Evolutionary conservation across 2,329 filamentous ascomycete genomes (phyloP), one percentile per base, ranked within the genome.

Genomic region (Moelleriella libera): DNA sequence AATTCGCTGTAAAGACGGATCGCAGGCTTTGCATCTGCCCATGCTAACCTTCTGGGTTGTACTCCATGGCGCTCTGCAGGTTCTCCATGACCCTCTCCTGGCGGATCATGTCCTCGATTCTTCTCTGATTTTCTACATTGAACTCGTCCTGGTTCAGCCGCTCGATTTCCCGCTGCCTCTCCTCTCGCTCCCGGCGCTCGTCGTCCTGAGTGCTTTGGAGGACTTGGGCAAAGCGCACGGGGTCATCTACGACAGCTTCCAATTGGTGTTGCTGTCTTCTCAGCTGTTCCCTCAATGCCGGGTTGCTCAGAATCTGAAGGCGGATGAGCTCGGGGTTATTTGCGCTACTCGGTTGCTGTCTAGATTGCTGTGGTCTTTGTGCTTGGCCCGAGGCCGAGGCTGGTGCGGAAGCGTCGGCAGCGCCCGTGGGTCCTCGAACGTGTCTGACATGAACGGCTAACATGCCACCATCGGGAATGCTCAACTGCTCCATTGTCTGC

Each of bases 41-140:
- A 3, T 45, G 41, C 75, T 57, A 68, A 94, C 90, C 90, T 77
- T 97, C 92, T 0, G 92, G 92, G 59, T 94, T 95, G 66, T 97
- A 83, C 67, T 97, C 90, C 76, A 96, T 90, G 41, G 92, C 92
- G 66, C 89, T 92, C 60, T 97, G 88, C 50, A 97, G 66, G 60
- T 98, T 98, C 68, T 96, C 88, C 65, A 90, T 88, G 43, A 98
- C 90, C 12, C 83, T 76, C 67, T 97, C 86, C 66, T 96, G 86
- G 48, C 92, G 82, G 60, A 98, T 98, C 66, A 97, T 94, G 68
- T 98, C 92, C 61, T 92, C 90, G 52, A 98, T 98, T 68, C 83
- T 87, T 44, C 76, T 76, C 67, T 98, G 92, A 7, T 89, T 87
- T 53, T 96, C 89, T 30, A 88, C 70, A 60, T 98, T 90, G 67